A percentile compares a stretch with the other conserved stretches of the same genome.
These are phyloP conservation scores for Mimosa pudica DNA, from an alignment of 306 rosid species.

Conservation along the genomic window DNA sequence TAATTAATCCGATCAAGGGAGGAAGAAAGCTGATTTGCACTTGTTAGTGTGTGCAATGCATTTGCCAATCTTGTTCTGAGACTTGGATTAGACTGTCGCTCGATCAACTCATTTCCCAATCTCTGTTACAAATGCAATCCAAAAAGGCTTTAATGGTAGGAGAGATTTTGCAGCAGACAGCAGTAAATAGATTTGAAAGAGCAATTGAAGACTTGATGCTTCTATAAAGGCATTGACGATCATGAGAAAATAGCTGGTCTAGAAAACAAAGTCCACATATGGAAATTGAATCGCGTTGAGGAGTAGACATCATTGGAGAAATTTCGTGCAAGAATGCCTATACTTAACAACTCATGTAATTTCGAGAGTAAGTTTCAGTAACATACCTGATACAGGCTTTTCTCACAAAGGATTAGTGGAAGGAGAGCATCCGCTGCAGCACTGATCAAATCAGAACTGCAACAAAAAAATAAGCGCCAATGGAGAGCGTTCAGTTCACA, in stretches of 20 bases:
- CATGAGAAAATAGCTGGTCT: conserved; percentile 1
- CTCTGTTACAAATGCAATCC: conserved; percentile 50
- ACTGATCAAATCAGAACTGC: conserved; percentile 83
- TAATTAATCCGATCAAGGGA: conserved; percentile 79
- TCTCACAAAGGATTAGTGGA: conserved; percentile 88
- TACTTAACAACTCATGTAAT: not conserved
- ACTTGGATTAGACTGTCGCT: conserved; percentile 63
- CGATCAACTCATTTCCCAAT: conserved; percentile 77
- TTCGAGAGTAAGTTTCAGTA: conserved; percentile 21
- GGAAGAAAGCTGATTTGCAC: conserved; percentile 78
- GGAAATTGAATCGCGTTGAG: conserved; percentile 17
- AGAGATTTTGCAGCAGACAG: not conserved
- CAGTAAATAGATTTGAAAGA: conserved; percentile 16
- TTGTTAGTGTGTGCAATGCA: conserved; percentile 76
- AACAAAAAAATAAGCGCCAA: conserved; percentile 26
- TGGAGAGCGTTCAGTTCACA: conserved; percentile 22
- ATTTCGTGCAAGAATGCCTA: conserved; percentile 1
- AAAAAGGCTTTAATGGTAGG: not conserved
- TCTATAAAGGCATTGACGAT: not conserved
- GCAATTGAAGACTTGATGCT: not conserved
- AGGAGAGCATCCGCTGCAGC: conserved; percentile 98
- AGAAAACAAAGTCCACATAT: conserved; percentile 6
- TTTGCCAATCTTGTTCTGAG: conserved; percentile 70
- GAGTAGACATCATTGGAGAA: conserved; percentile 4
- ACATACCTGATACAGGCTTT: conserved; percentile 79